phyloP scores from a whole-genome alignment of 805 yeast genomes.

The Wickerhamiella hasegawae region DNA sequence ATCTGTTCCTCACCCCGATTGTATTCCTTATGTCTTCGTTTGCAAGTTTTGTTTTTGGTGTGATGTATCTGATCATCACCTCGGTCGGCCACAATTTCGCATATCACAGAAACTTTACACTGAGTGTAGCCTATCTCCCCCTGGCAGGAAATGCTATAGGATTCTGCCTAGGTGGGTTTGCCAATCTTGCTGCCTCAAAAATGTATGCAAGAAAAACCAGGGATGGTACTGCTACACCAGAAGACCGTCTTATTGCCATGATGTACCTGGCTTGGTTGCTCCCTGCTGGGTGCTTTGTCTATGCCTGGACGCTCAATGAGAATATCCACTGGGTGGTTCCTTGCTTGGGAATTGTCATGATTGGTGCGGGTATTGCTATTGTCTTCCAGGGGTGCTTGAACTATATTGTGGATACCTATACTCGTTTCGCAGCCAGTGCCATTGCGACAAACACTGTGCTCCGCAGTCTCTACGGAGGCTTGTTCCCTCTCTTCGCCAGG shows the following conservation, averaged over 20 bases:
- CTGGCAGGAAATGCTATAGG: constrained; percentile 22
- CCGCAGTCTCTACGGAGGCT: constrained; percentile 52
- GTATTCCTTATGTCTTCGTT: constrained; percentile 26
- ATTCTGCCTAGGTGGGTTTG: constrained; percentile 18
- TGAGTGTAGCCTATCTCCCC: constrained; percentile 20
- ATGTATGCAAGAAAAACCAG: constrained; percentile 19
- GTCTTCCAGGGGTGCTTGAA: constrained; percentile 56
- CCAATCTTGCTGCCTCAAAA: constrained; percentile 16
- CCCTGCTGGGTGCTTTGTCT: constrained; percentile 72
- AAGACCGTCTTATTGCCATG: constrained; percentile 41
- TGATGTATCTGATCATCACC: constrained; percentile 27
- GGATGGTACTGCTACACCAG: constrained; percentile 39
- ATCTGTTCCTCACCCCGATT: constrained; percentile 42
- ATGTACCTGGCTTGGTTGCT: constrained; percentile 31
- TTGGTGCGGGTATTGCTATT: constrained; percentile 51
- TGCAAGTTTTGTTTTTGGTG: constrained; percentile 29
- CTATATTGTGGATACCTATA: constrained; percentile 57
- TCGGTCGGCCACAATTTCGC: constrained; percentile 26
- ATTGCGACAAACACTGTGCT: constrained; percentile 57
- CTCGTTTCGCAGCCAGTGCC: constrained; percentile 62
- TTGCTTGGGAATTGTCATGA: constrained; percentile 42
- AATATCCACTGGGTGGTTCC: constrained; percentile 75
- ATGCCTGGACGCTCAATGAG: constrained; percentile 58
- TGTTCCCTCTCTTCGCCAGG: constrained; percentile 54
- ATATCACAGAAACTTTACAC: constrained; percentile 20